Conservation (phyloP, 179 eudicot species). For the Silene noctiflora region DNA sequence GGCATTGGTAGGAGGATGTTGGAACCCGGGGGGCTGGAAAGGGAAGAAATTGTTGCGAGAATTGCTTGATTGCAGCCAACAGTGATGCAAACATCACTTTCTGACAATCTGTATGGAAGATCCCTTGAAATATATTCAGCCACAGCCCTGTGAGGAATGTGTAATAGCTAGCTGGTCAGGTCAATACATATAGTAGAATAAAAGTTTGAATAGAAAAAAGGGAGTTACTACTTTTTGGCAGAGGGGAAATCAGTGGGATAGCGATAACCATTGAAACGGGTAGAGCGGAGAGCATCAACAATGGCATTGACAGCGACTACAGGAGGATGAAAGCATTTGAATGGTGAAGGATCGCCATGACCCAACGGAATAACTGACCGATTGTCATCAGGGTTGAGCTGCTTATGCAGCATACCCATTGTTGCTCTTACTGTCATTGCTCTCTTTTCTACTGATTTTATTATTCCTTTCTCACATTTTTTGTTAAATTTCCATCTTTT, state of each 20-base stretch:
- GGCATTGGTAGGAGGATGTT: too few species aligned
- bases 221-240: constrained; percentile 25
- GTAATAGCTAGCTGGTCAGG: too few species aligned
- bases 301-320: constrained; percentile 30
- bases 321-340: constrained; percentile 31
- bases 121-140: constrained; percentile 27
- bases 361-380: constrained; percentile 27
- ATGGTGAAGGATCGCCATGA: constrained; percentile 40
- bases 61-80: too few species aligned
- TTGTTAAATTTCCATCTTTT: background rate
- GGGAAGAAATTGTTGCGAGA: too few species aligned
- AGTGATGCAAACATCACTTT: background rate
- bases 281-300: constrained; percentile 24
- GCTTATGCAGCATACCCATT: background rate
- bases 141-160: constrained; percentile 25
- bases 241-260: constrained; percentile 20
- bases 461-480: background rate
- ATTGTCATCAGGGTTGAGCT: constrained; percentile 22
- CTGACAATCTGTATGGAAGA: constrained; percentile 30
- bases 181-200: too few species aligned
- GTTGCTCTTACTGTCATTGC: constrained; percentile 14
- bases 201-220: background rate
- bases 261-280: constrained; percentile 26
- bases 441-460: background rate
- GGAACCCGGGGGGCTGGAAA: too few species aligned